phyloP scores from a whole-genome alignment of 495 filamentous ascomycete species.

The Xylaria scruposa region DNA sequence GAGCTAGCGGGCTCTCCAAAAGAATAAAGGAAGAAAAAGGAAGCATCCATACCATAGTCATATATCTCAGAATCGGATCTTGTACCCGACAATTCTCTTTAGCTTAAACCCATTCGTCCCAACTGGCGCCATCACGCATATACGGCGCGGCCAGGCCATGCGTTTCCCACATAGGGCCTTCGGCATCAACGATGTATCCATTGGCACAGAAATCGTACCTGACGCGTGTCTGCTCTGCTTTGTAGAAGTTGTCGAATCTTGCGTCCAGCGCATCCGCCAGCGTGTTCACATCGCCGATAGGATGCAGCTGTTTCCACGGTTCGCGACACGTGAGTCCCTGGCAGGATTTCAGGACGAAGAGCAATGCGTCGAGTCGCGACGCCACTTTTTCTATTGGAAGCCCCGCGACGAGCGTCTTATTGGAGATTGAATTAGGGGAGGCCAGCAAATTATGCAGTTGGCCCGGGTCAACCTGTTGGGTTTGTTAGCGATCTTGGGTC shows the following conservation, averaged over 20 bases:
- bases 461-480: slow-evolving; percentile 58
- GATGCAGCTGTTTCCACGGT: slow-evolving; percentile 65
- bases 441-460: slow-evolving; percentile 62
- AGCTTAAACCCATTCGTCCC: slow-evolving; percentile 41
- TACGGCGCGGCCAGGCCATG: slow-evolving; percentile 23
- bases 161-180: slow-evolving; percentile 54
- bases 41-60: background rate
- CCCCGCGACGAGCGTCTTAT: slow-evolving; percentile 38
- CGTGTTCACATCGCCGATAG: slow-evolving; percentile 42
- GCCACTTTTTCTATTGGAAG: slow-evolving; percentile 45
- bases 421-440: background rate
- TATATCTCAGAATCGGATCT: background rate
- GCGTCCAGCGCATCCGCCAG: slow-evolving; percentile 48
- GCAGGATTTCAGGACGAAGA: slow-evolving; percentile 68
- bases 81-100: background rate
- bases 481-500: background rate
- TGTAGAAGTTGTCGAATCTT: slow-evolving; percentile 61
- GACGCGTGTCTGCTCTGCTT: slow-evolving; percentile 41
- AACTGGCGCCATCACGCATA: slow-evolving; percentile 32
- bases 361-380: slow-evolving; percentile 61
- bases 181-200: slow-evolving; percentile 62
- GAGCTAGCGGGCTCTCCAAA: background rate
- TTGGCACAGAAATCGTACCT: slow-evolving; percentile 60
- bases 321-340: slow-evolving; percentile 54
- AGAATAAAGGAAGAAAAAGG: background rate